Evolutionary conservation across 176 grass and related monocot species (phyloP).

Genomic region (Puccinellia tenuiflora): DNA sequence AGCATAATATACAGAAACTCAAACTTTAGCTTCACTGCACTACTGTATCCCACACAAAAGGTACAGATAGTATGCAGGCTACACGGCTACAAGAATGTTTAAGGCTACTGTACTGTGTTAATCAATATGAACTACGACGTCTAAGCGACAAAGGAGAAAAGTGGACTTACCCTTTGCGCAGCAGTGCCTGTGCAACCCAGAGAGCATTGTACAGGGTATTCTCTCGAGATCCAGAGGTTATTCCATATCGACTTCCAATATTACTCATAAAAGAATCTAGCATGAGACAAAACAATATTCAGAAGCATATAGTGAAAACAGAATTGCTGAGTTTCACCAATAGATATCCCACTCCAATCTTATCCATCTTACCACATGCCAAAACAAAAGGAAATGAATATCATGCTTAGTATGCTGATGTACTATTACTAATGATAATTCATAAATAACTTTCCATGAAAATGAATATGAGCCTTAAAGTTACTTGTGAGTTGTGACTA

Average conservation of each 20-base stretch:
- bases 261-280: constrained; percentile 70
- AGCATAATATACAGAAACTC: neutral
- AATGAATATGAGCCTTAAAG: neutral
- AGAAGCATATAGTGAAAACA: constrained; percentile 5
- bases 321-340: constrained; percentile 10
- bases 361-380: neutral
- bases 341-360: neutral
- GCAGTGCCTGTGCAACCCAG: constrained; percentile 82
- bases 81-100: neutral
- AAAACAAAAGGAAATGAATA: constrained; percentile 15
- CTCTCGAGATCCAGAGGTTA: constrained; percentile 71
- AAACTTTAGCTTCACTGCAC: neutral
- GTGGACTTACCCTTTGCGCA: constrained; percentile 77
- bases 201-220: constrained; percentile 93
- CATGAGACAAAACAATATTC: constrained; percentile 18
- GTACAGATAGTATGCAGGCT: neutral
- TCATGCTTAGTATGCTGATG: neutral
- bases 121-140: neutral
- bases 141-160: neutral
- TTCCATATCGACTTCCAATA: constrained; percentile 85
- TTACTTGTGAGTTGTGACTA: neutral
- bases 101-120: neutral
- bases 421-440: neutral
- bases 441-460: neutral
- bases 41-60: neutral